These are phyloP conservation scores for Talaromyces sp. DNA, from an alignment of 2,329 filamentous ascomycete genomes.

Conservation along the genomic window DNA sequence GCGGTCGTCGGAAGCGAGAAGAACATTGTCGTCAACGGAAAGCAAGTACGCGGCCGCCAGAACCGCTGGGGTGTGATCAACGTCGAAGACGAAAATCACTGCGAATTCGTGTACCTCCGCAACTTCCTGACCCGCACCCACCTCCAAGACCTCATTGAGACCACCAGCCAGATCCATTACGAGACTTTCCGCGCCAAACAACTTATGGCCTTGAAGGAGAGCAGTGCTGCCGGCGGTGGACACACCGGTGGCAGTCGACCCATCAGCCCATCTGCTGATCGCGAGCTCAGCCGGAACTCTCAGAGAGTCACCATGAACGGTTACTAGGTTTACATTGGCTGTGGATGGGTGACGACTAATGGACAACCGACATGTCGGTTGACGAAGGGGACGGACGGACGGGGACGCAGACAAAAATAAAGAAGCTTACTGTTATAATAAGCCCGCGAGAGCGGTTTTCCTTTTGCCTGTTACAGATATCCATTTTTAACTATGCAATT, in stretches of 20 bases:
- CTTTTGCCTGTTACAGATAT: slow-evolving; percentile 20
- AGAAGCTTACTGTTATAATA: slow-evolving; percentile 13
- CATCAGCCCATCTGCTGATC: slow-evolving; percentile 91
- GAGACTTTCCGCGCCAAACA: slow-evolving; percentile 99
- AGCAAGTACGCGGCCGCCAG: slow-evolving; percentile 95
- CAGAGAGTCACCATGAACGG: slow-evolving; percentile 99
- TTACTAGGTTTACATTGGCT: slow-evolving; percentile 60
- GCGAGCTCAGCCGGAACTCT: slow-evolving; percentile 93
- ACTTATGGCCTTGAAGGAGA: slow-evolving; percentile 95
- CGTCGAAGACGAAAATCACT: slow-evolving; percentile 98
- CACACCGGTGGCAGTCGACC: slow-evolving; percentile 68
- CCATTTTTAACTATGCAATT: slow-evolving; percentile 20
- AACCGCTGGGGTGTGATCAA: slow-evolving; percentile 99
- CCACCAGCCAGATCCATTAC: slow-evolving; percentile 99
- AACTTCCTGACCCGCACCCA: slow-evolving; percentile 99
- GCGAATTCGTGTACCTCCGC: slow-evolving; percentile 97
- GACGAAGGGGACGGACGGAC: slow-evolving; percentile 10
- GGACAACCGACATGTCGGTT: slow-evolving; percentile 5
- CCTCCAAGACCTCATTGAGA: slow-evolving; percentile 97
- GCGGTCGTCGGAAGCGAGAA: slow-evolving; percentile 98
- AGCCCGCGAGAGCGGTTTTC: slow-evolving; percentile 16
- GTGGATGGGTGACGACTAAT: not conserved
- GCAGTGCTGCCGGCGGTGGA: slow-evolving; percentile 73
- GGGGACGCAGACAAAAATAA: slow-evolving; percentile 14
- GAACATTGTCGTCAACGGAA: slow-evolving; percentile 94